Conservation (phyloP, 202 grass and related monocot genomes). For the Brachypodium distachyon region DNA sequence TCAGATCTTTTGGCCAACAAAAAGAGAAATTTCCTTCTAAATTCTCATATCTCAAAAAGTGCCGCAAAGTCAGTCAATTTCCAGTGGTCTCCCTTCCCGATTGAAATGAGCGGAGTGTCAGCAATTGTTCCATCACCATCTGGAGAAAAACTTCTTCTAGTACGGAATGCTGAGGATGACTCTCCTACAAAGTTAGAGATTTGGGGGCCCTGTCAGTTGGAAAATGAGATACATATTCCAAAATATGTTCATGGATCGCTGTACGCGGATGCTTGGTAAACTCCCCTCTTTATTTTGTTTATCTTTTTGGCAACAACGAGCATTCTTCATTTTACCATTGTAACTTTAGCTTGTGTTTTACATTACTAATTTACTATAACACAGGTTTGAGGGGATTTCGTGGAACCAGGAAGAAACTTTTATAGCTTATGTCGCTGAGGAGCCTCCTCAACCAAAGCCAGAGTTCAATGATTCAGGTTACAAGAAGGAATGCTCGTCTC, state of each 20-base stretch:
- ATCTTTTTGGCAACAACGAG: neutral
- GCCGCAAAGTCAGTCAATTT: slow-evolving; percentile 52
- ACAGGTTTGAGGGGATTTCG: slow-evolving; percentile 95
- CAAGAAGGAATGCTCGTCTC: slow-evolving; percentile 50
- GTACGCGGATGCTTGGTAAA: slow-evolving; percentile 71
- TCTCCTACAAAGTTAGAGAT: slow-evolving; percentile 82
- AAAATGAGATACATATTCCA: slow-evolving; percentile 78
- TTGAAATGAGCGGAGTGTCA: slow-evolving; percentile 73
- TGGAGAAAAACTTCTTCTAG: slow-evolving; percentile 64
- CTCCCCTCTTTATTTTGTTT: neutral
- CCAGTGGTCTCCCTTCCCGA: slow-evolving; percentile 81
- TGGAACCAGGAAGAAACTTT: slow-evolving; percentile 86
- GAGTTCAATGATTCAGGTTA: slow-evolving; percentile 67
- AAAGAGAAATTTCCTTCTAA: slow-evolving; percentile 48
- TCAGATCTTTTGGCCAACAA: slow-evolving; percentile 74
- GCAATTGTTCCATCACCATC: slow-evolving; percentile 74
- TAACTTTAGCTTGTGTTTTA: neutral
- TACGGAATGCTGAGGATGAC: slow-evolving; percentile 71
- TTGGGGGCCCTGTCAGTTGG: slow-evolving; percentile 53
- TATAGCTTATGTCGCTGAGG: slow-evolving; percentile 88
- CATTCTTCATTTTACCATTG: neutral
- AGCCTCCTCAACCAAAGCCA: slow-evolving; percentile 67
- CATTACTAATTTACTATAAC: slow-evolving; percentile 11
- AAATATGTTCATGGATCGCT: slow-evolving; percentile 79
- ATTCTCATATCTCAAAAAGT: slow-evolving; percentile 59